phyloP scores from a whole-genome alignment of 164 flowering plant genomes.

The Houttuynia cordata region DNA sequence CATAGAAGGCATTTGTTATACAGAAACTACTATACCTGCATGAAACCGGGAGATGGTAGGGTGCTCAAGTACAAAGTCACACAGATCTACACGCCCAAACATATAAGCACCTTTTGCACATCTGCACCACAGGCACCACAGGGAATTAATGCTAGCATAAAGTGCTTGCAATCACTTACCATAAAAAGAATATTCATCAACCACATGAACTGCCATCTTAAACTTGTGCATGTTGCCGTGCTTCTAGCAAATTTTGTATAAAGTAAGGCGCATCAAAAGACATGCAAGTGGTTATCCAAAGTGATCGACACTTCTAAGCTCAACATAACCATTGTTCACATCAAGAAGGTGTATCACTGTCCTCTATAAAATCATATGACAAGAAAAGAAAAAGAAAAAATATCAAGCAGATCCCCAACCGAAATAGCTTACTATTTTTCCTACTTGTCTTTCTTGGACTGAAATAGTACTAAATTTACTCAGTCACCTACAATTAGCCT shows the following conservation, averaged over 20 bases:
- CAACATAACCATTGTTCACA: too few relatives aligned
- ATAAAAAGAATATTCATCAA: background rate
- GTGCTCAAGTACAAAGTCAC: slow-evolving; percentile 90
- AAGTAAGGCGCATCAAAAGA: too few relatives aligned
- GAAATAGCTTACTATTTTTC: too few relatives aligned
- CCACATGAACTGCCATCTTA: background rate
- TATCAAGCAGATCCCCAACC: too few relatives aligned
- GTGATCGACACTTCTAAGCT: too few relatives aligned
- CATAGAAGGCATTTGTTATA: background rate
- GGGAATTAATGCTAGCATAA: slow-evolving; percentile 4
- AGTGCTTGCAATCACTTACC: background rate
- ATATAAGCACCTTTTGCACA: slow-evolving; percentile 82
- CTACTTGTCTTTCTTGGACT: too few relatives aligned
- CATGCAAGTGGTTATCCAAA: too few relatives aligned
- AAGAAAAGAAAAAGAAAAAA: too few relatives aligned
- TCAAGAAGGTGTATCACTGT: too few relatives aligned
- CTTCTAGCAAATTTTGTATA: background rate
- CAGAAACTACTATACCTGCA: slow-evolving; percentile 47
- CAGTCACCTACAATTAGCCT: too few relatives aligned
- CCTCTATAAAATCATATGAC: too few relatives aligned
- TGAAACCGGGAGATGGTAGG: slow-evolving; percentile 93
- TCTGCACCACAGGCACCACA: slow-evolving; percentile 24
- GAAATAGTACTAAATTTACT: too few relatives aligned
- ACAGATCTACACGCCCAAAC: slow-evolving; percentile 90
- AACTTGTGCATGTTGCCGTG: background rate